Base-by-base conservation (phyloP, 163 green algal species). In the Scenedesmus sp. region DNA sequence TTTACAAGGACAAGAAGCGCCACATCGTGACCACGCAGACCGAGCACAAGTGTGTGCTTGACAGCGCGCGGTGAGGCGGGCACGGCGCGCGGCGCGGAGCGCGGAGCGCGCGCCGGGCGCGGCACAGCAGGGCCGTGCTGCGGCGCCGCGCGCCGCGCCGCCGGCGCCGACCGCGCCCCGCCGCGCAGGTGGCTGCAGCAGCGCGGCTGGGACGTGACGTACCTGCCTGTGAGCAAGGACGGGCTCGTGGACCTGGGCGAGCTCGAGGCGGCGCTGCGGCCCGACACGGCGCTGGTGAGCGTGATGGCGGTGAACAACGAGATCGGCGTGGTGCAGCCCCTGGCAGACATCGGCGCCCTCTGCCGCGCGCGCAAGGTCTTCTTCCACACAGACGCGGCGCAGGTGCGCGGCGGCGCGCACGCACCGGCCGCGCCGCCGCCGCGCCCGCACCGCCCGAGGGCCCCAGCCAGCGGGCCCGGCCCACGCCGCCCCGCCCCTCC, bases 281-380 rank as follows among this genome's bases (percentile, higher is more conserved):
- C 89, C 4, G 94, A 98, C 76, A 99, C 95, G 0, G 94, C 85
- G 11, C 48, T 99, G 10, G 93, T 98, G 13, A 97, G 91, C 4
- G 82, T 99, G 44, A 99, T 99, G 96, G 87, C 91, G 9, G 91
- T 99, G 44, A 99, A 99, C 90, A 99, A 99, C 82, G 96, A 99
- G 87, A 99, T 99, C 75, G 97, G 93, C 14, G 88, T 94, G 62
- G 71, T 97, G 17, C 95, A 99, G 87, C 96, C 95, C 1, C 78
- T 99, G 29, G 83, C 87, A 65, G 94, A 98, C 80, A 99, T 99
- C 60, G 96, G 95, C 15, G 83, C 84, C 58, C 63, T 98, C 39
- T 98, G 94, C 86, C 85, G 94, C 22, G 44, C 84, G 54, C 79
- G 75, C 3, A 96, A 96, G 24, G 89, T 98, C 0, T 98, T 98